Evolutionary conservation across 805 yeast genomes (phyloP).

Genomic region (Scheffersomyces lignosus): DNA sequence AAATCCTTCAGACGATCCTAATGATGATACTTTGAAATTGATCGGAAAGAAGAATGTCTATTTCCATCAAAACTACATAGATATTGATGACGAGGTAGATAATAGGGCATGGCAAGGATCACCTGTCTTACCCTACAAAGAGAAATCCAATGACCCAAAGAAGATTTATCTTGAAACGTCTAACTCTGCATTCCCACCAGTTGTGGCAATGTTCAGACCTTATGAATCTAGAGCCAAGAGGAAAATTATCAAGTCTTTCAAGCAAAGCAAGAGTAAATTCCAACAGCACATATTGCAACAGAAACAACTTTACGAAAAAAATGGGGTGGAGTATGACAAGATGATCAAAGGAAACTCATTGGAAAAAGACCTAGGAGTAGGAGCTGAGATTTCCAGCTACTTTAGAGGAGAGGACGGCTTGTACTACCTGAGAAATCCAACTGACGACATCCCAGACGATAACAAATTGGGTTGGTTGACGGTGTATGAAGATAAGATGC

Average conservation of each 20-base stretch:
- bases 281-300: conserved; percentile 3
- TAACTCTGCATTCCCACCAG: conserved; percentile 12
- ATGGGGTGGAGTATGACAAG: neutral
- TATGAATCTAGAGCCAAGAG: conserved; percentile 38
- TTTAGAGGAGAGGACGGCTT: conserved; percentile 59
- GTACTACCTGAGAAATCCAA: conserved; percentile 41
- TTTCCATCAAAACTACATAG: conserved; percentile 35
- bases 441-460: conserved; percentile 62
- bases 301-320: neutral
- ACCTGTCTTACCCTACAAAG: conserved; percentile 6
- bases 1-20: conserved; percentile 4
- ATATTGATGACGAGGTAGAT: conserved; percentile 10
- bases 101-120: conserved; percentile 4
- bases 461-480: conserved; percentile 67
- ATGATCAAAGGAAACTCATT: conserved; percentile 10
- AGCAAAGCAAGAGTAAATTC: conserved; percentile 18
- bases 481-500: conserved; percentile 46
- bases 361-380: conserved; percentile 23
- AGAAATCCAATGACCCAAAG: conserved; percentile 19
- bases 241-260: conserved; percentile 35
- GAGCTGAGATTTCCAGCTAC: conserved; percentile 29
- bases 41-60: conserved; percentile 37
- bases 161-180: conserved; percentile 24
- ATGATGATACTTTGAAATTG: conserved; percentile 21
- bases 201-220: conserved; percentile 38